Percentiles rank a stretch among this genome's conserved stretches.
These are phyloP conservation scores for Acanthamoeba lenticulata DNA, from an alignment of 208 protist species.

Conservation along the genomic window DNA sequence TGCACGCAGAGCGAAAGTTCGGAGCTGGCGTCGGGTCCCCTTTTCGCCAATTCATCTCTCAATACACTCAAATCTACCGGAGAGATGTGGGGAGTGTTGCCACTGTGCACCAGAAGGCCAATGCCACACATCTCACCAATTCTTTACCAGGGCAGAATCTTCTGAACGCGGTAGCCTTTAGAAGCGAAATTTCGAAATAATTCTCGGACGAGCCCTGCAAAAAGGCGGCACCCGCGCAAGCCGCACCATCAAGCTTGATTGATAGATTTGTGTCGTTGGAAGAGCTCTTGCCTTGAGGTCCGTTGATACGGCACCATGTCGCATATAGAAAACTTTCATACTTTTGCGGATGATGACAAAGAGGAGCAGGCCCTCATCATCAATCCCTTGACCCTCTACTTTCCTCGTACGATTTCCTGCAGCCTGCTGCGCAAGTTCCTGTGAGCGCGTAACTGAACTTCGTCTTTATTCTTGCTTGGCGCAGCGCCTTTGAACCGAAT, in stretches of 20 bases:
- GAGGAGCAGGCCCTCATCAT: slow-evolving; percentile 26
- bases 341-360: not conserved
- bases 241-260: not conserved
- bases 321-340: not conserved
- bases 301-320: too few relatives aligned
- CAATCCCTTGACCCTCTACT: slow-evolving; percentile 61
- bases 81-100: not conserved
- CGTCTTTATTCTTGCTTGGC: too few relatives aligned
- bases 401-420: slow-evolving; percentile 24
- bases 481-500: slow-evolving; percentile 68
- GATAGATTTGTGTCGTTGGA: too few relatives aligned
- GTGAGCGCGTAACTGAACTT: too few relatives aligned
- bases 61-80: not conserved
- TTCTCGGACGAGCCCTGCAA: not conserved
- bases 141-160: not conserved
- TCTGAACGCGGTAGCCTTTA: not conserved
- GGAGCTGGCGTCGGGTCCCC: not conserved
- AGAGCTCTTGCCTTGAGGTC: too few relatives aligned
- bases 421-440: too few relatives aligned
- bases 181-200: not conserved
- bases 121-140: slow-evolving; percentile 8
- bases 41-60: not conserved
- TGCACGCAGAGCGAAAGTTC: not conserved
- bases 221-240: not conserved
- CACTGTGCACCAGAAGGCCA: not conserved